A percentile compares a stretch with the other conserved stretches of the same genome.
Evolutionary conservation across 2,329 filamentous ascomycete genomes (phyloP).

Genomic region (Aspergillus pseudotamarii): DNA sequence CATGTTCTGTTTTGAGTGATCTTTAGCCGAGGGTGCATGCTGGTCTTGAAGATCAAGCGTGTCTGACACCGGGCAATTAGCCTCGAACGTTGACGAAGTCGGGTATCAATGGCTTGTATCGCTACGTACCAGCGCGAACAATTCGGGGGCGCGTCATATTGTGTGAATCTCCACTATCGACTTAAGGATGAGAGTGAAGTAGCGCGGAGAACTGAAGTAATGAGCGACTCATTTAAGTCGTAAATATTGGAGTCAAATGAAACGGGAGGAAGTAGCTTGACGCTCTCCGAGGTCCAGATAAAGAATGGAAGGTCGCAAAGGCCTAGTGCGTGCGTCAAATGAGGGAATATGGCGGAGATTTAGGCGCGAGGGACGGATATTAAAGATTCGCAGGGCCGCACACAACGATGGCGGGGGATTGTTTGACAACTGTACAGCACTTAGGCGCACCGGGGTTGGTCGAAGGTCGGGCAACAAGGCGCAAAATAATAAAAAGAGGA

Average conservation of each 20-base stretch:
- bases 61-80: slow-evolving; percentile 57
- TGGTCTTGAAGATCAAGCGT: slow-evolving; percentile 93
- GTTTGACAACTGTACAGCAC: slow-evolving; percentile 1
- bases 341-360: slow-evolving; percentile 11
- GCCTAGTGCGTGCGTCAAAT: slow-evolving; percentile 4
- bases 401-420: slow-evolving; percentile 19
- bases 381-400: slow-evolving; percentile 20
- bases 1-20: slow-evolving; percentile 66
- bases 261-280: slow-evolving; percentile 12
- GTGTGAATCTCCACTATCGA: slow-evolving; percentile 13
- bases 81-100: not conserved
- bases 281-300: slow-evolving; percentile 10
- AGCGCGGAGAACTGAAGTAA: slow-evolving; percentile 19
- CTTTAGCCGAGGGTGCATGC: slow-evolving; percentile 78
- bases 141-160: slow-evolving; percentile 49
- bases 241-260: slow-evolving; percentile 16
- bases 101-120: not conserved
- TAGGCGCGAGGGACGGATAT: slow-evolving; percentile 14
- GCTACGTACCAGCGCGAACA: slow-evolving; percentile 48
- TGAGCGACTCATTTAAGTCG: slow-evolving; percentile 24
- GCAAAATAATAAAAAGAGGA: slow-evolving; percentile 26
- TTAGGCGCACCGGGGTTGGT: slow-evolving; percentile 11
- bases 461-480: slow-evolving; percentile 24
- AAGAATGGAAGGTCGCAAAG: slow-evolving; percentile 6
- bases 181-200: slow-evolving; percentile 7